Conservation (phyloP, 345 rosid species). For the Citrus medica region DNA sequence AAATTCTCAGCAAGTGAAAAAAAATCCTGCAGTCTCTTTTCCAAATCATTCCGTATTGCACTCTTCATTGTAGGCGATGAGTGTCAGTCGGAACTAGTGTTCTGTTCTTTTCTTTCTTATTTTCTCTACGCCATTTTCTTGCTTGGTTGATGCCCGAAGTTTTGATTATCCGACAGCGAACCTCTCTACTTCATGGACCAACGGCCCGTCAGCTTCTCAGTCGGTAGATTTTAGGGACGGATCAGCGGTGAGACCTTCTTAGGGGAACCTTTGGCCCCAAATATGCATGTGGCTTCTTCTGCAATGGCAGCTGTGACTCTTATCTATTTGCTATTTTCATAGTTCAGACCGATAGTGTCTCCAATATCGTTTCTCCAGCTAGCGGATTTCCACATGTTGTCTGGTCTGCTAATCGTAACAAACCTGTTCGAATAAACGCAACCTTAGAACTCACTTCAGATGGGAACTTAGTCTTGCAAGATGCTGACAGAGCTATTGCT, state of each 20-base stretch:
- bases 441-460: constrained; percentile 13
- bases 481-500: constrained; percentile 15
- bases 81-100: too few species aligned
- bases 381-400: constrained; percentile 10
- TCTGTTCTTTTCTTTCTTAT: too few species aligned
- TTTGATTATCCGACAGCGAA: too few species aligned
- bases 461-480: constrained; percentile 18
- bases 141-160: too few species aligned
- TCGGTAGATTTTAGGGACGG: neutral
- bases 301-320: neutral
- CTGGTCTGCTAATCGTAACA: constrained; percentile 20
- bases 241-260: constrained; percentile 20
- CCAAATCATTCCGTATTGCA: too few species aligned
- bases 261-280: constrained; percentile 16
- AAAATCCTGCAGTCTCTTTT: too few species aligned
- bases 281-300: constrained; percentile 26
- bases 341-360: constrained; percentile 6
- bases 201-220: too few species aligned
- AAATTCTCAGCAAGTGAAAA: too few species aligned
- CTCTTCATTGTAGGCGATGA: too few species aligned
- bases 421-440: constrained; percentile 16
- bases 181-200: too few species aligned
- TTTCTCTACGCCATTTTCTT: too few species aligned
- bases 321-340: constrained; percentile 23
- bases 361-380: neutral